These are phyloP conservation scores for Candida ortonii DNA, from an alignment of 805 yeast genomes.

Conservation along the genomic window DNA sequence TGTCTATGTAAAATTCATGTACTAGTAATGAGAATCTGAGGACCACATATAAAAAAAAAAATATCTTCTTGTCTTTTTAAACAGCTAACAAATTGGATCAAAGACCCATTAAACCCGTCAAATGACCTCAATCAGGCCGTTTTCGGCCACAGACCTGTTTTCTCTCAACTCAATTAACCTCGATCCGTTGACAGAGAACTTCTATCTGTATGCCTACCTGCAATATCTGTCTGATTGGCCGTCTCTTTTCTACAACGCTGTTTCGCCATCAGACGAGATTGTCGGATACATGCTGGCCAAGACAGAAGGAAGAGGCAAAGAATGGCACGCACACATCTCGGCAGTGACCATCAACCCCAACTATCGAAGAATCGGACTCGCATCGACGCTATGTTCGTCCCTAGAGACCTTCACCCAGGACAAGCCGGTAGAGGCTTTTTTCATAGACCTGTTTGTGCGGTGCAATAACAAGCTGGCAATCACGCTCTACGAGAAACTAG, in stretches of 20 bases:
- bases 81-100: no score
- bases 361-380: constrained; percentile 83
- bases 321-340: constrained; percentile 96
- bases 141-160: constrained; percentile 82
- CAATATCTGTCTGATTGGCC: constrained; percentile 89
- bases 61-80: no score
- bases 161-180: constrained; percentile 71
- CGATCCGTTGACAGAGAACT: constrained; percentile 90
- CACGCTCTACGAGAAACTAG: constrained; percentile 78
- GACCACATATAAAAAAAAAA: constrained; percentile 1
- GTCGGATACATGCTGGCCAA: constrained; percentile 94
- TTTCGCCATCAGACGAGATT: constrained; percentile 31
- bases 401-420: constrained; percentile 70
- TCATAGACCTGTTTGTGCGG: constrained; percentile 88
- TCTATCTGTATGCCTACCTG: constrained; percentile 76
- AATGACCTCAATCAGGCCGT: constrained; percentile 89
- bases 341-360: constrained; percentile 88
- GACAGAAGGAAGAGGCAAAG: constrained; percentile 78
- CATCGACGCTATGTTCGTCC: constrained; percentile 71
- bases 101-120: background rate
- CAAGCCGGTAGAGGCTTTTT: constrained; percentile 74
- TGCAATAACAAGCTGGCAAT: constrained; percentile 81
- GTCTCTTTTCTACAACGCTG: constrained; percentile 75
- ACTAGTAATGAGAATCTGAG: no score
- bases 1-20: no score